A percentile compares a stretch with the other conserved stretches of the same genome.
Evolutionary conservation across 176 grass and related monocot genomes (phyloP).

Genomic region (Areca catechu): DNA sequence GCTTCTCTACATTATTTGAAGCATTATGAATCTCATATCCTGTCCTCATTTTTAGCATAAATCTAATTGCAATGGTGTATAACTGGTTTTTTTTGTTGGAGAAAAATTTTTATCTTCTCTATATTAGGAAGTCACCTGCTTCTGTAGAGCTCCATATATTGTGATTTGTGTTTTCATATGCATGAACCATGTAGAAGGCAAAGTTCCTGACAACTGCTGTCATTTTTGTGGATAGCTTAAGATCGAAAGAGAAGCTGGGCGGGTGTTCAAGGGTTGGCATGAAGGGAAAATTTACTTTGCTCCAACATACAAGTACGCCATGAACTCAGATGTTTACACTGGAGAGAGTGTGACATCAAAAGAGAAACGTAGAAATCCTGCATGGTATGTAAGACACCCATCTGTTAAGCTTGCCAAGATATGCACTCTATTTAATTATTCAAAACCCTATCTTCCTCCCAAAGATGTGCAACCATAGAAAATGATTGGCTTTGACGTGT

Average conservation of each 20-base stretch:
- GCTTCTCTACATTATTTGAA: too few species aligned
- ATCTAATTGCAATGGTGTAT: too few species aligned
- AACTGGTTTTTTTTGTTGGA: too few species aligned
- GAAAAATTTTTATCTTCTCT: background rate
- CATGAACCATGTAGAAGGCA: background rate
- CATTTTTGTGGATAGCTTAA: conserved; percentile 46
- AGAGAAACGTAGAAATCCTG: conserved; percentile 89
- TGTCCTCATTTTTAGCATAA: too few species aligned
- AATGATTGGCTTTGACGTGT: too few species aligned
- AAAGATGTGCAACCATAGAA: too few species aligned
- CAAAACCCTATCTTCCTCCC: too few species aligned
- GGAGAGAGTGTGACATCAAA: conserved; percentile 73
- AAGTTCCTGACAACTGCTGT: conserved; percentile 1
- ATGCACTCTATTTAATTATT: too few species aligned
- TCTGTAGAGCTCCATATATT: background rate
- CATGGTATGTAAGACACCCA: conserved; percentile 45
- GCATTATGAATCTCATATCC: too few species aligned
- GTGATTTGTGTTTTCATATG: conserved; percentile 4
- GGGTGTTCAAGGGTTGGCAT: conserved; percentile 72
- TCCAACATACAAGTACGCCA: conserved; percentile 85
- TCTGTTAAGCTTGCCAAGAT: background rate
- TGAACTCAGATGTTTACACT: conserved; percentile 77
- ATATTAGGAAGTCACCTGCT: conserved; percentile 1
- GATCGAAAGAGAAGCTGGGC: conserved; percentile 57
- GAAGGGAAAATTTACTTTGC: conserved; percentile 94